phyloP scores from a whole-genome alignment of 2,329 filamentous ascomycete species.

The Cryphonectria radicalis region DNA sequence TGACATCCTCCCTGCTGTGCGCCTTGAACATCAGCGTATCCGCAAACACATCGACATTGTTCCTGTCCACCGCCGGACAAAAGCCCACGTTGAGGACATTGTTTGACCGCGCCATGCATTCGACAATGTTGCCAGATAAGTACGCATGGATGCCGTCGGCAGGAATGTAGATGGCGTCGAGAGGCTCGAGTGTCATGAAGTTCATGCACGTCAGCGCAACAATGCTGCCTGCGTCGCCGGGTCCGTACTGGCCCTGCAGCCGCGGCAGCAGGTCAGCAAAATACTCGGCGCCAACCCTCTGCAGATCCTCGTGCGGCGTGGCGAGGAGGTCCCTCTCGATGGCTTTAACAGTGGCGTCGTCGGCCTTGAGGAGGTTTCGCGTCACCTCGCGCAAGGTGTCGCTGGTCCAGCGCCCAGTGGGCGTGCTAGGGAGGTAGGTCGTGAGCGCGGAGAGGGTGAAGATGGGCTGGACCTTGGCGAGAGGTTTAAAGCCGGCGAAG shows the following conservation, averaged over 20 bases:
- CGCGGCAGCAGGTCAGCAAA: conserved; percentile 68
- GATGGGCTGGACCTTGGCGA: conserved; percentile 61
- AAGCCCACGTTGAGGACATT: conserved; percentile 78
- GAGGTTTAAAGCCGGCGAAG: conserved; percentile 75
- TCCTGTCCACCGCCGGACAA: conserved; percentile 67
- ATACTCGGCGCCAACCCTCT: conserved; percentile 51
- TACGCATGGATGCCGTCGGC: conserved; percentile 78
- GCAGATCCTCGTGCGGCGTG: conserved; percentile 53
- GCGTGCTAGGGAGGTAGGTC: conserved; percentile 53
- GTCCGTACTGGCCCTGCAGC: conserved; percentile 66
- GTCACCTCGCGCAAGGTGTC: conserved; percentile 61
- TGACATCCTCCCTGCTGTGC: conserved; percentile 60
- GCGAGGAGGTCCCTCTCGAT: conserved; percentile 57
- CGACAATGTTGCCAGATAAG: conserved; percentile 73
- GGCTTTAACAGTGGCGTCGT: conserved; percentile 54
- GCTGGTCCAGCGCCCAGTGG: conserved; percentile 54
- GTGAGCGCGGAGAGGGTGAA: conserved; percentile 60
- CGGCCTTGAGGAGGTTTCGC: conserved; percentile 57
- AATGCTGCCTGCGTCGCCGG: conserved; percentile 67
- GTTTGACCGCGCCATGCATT: conserved; percentile 78
- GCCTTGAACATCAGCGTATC: conserved; percentile 66
- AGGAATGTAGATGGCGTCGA: conserved; percentile 71
- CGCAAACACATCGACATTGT: conserved; percentile 67
- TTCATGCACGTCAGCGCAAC: conserved; percentile 78
- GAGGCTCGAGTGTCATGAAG: conserved; percentile 66